Evolutionary conservation across 352 stramenopile species (phyloP).

Genomic region (Pythium plurisporium): DNA sequence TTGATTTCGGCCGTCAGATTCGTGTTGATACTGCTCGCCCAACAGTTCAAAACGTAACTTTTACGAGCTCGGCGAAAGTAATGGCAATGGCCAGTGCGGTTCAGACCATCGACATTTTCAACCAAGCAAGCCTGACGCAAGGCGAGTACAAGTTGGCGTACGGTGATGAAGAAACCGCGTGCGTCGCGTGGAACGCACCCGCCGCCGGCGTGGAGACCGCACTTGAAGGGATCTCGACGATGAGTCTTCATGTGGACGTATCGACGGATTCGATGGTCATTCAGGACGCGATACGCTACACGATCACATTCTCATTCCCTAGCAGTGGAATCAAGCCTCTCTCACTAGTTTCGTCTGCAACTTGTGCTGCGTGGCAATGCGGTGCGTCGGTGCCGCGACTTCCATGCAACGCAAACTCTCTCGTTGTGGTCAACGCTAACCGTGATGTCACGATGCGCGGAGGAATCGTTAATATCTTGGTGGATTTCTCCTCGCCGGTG

Average conservation of each 20-base stretch:
- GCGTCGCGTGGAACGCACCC: slow-evolving; percentile 53
- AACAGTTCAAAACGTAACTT: slow-evolving; percentile 26
- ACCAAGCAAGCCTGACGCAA: slow-evolving; percentile 35
- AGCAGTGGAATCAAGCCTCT: slow-evolving; percentile 43
- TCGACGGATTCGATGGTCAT: slow-evolving; percentile 35
- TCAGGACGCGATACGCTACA: slow-evolving; percentile 45
- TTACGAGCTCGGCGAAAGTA: slow-evolving; percentile 31
- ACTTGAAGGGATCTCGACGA: slow-evolving; percentile 35
- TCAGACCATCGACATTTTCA: slow-evolving; percentile 64
- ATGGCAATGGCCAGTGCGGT: slow-evolving; percentile 31
- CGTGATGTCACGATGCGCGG: slow-evolving; percentile 30
- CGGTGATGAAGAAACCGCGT: slow-evolving; percentile 27
- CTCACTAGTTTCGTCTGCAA: slow-evolving; percentile 14
- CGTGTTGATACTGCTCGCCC: slow-evolving; percentile 52
- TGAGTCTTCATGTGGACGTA: slow-evolving; percentile 39
- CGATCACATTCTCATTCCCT: slow-evolving; percentile 47
- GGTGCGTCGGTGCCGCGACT: slow-evolving; percentile 7
- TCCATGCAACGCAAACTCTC: slow-evolving; percentile 25
- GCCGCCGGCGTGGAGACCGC: slow-evolving; percentile 35
- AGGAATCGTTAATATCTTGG: slow-evolving; percentile 44
- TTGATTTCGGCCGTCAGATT: slow-evolving; percentile 51
- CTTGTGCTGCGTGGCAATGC: slow-evolving; percentile 42
- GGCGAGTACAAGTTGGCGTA: slow-evolving; percentile 59
- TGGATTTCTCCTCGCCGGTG: slow-evolving; percentile 50
- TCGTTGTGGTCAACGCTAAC: slow-evolving; percentile 48